These are phyloP conservation scores for Glycyrrhiza uralensis DNA, from an alignment of 306 rosid genomes.

Conservation along the genomic window DNA sequence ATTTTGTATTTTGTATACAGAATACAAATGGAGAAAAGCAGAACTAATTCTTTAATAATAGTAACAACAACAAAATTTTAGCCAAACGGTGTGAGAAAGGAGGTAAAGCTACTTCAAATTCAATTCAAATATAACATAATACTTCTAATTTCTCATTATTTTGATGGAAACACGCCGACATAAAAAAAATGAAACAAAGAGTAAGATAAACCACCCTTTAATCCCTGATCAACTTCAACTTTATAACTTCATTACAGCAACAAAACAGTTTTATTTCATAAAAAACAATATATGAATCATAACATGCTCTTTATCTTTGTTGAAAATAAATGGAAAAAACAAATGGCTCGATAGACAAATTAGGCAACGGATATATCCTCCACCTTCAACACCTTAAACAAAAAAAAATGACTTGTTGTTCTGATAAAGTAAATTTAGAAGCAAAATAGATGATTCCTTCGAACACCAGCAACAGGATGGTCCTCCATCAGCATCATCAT, in stretches of 20 bases:
- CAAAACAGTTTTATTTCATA: neutral
- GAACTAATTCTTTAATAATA: neutral
- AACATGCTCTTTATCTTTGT: neutral
- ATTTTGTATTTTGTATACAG: conserved; percentile 4
- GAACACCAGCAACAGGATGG: neutral
- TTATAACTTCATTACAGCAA: neutral
- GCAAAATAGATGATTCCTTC: neutral
- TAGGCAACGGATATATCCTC: neutral
- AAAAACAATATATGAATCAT: neutral
- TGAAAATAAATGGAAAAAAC: neutral
- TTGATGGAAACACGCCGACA: neutral
- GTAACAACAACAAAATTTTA: neutral
- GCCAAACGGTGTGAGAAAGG: neutral
- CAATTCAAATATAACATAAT: neutral
- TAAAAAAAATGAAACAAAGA: neutral
- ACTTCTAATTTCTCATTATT: neutral
- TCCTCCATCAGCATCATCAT: neutral
- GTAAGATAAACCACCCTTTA: neutral
- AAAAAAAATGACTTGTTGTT: neutral
- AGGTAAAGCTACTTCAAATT: neutral
- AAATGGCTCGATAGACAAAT: neutral
- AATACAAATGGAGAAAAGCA: neutral
- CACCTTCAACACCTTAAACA: neutral
- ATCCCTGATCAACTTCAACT: conserved; percentile 1
- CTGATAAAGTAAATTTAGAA: conserved; percentile 4